These are phyloP conservation scores for Hypholoma fasciculare DNA, from an alignment of 768 basidiomycete genomes.

Conservation along the genomic window DNA sequence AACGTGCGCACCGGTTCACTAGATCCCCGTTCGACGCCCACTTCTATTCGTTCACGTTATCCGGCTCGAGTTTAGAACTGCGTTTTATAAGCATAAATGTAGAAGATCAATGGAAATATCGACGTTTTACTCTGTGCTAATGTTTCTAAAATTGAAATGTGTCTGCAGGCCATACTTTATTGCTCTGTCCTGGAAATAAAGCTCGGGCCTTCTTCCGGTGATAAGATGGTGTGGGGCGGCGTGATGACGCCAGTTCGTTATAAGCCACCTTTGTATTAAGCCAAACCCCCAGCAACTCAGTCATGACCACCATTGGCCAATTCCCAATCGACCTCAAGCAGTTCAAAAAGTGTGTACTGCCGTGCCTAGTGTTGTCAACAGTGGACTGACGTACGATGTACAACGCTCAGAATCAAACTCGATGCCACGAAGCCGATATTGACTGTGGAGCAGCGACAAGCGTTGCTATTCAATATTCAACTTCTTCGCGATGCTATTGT, in stretches of 20 bases:
- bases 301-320: conserved; percentile 26
- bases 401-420: conserved; percentile 55
- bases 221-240: not conserved
- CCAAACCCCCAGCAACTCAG: conserved; percentile 8
- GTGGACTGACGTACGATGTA: not conserved
- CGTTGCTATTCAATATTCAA: conserved; percentile 69
- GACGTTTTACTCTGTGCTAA: not conserved
- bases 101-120: not conserved
- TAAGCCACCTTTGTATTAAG: no score
- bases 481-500: conserved; percentile 85
- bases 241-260: not conserved
- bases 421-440: conserved; percentile 69
- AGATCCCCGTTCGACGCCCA: not conserved
- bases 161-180: no score
- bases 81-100: not conserved
- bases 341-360: conserved; percentile 61
- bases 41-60: conserved; percentile 2
- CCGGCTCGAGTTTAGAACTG: conserved; percentile 7
- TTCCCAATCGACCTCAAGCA: conserved; percentile 81
- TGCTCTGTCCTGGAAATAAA: no score
- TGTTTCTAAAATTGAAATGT: not conserved
- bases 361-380: not conserved
- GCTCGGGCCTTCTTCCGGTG: not conserved
- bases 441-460: conserved; percentile 57
- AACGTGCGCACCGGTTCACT: conserved; percentile 13